phyloP scores from a whole-genome alignment of 495 filamentous ascomycete species.

The Pyrenula aspistea region DNA sequence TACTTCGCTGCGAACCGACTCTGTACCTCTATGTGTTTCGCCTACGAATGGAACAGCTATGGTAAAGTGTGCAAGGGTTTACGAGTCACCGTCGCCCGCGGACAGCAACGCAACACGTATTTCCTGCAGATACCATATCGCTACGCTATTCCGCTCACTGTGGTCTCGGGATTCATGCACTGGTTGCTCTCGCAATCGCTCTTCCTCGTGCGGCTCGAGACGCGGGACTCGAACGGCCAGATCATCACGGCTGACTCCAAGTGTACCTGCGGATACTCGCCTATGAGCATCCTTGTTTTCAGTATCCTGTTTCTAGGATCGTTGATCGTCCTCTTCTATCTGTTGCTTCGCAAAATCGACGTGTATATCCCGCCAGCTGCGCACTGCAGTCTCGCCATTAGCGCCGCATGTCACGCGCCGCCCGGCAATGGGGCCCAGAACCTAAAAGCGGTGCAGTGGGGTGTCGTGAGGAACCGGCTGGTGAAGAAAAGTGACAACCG shows the following conservation, averaged over 20 bases:
- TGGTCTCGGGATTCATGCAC: not conserved
- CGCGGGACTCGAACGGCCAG: not conserved
- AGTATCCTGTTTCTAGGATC: not conserved
- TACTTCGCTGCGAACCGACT: conserved; percentile 24
- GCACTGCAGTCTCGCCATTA: not conserved
- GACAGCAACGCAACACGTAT: conserved; percentile 23
- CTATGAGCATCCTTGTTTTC: not conserved
- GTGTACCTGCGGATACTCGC: not conserved
- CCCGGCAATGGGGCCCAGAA: not conserved
- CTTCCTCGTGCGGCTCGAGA: not conserved
- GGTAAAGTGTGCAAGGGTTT: conserved; percentile 15
- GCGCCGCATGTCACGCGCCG: not conserved
- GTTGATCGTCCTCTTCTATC: not conserved
- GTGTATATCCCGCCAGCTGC: not conserved
- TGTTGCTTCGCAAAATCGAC: not conserved
- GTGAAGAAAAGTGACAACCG: too few relatives aligned
- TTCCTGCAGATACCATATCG: conserved; percentile 27
- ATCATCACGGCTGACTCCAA: not conserved
- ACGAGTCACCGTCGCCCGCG: conserved; percentile 21
- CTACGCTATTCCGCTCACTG: conserved; percentile 21
- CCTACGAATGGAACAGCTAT: conserved; percentile 15
- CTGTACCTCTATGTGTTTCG: conserved; percentile 21
- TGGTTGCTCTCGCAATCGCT: not conserved
- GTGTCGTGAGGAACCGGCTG: not conserved
- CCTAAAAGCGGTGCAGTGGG: not conserved